Evolutionary conservation across 208 protist species (phyloP).

Genomic region (Leishmania braziliensis): DNA sequence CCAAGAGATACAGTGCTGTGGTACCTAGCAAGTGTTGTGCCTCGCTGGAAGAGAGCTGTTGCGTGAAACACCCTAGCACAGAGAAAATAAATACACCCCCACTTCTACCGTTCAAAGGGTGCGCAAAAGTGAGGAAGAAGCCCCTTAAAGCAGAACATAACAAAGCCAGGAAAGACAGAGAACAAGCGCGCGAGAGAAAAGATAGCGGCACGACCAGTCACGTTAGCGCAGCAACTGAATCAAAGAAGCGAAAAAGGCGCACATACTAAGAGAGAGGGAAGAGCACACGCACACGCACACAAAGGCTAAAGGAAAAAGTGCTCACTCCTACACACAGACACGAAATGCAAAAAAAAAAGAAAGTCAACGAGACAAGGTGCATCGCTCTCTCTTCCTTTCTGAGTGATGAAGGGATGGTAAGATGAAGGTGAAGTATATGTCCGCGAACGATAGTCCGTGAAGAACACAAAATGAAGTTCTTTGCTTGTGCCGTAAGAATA

Average conservation of each 20-base stretch:
- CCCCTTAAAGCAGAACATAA: constrained; percentile 2
- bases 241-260: constrained; percentile 2
- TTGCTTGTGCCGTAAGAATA: background rate
- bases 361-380: background rate
- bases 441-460: background rate
- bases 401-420: background rate
- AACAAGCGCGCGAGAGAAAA: background rate
- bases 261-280: background rate
- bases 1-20: background rate
- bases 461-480: background rate
- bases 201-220: background rate
- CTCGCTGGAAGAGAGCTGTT: background rate
- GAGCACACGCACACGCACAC: background rate
- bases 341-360: background rate
- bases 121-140: background rate
- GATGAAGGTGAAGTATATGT: background rate
- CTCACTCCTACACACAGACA: background rate
- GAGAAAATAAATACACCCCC: background rate
- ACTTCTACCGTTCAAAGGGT: background rate
- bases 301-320: background rate
- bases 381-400: background rate
- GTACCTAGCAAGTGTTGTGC: background rate
- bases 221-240: background rate
- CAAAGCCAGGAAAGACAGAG: constrained; percentile 23
- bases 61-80: background rate